Percentiles rank a stretch among this genome's conserved stretches.
These are phyloP conservation scores for Sporothrix variecibatus DNA, from an alignment of 2,329 filamentous ascomycete species.

Conservation along the genomic window DNA sequence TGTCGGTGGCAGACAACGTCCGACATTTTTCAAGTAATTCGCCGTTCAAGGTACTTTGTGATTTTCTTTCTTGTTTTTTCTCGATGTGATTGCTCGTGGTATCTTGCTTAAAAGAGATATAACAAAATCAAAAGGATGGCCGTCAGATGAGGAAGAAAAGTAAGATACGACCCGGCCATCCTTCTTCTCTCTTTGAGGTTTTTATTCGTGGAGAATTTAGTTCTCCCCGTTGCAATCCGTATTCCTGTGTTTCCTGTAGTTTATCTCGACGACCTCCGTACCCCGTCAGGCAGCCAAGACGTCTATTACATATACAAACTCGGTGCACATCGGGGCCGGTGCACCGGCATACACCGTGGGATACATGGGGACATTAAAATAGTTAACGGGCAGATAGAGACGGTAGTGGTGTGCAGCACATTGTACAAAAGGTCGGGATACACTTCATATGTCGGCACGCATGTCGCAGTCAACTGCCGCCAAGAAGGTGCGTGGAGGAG, in stretches of 20 bases:
- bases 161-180: neutral
- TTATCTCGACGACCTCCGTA: neutral
- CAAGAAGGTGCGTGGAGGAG: neutral
- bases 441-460: no score
- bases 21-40: neutral
- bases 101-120: neutral
- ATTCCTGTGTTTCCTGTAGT: neutral
- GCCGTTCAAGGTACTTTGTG: neutral
- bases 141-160: neutral
- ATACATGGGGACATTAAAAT: neutral
- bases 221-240: neutral
- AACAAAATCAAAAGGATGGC: neutral
- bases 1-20: conserved; percentile 9
- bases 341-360: neutral
- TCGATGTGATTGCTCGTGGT: neutral
- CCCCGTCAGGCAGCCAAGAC: neutral
- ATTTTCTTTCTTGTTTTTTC: neutral
- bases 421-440: neutral
- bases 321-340: neutral
- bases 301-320: neutral
- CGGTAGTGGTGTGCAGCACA: neutral
- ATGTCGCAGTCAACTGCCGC: neutral
- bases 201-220: neutral
- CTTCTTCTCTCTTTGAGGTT: neutral
- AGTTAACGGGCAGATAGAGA: neutral